Evolutionary conservation across 331 rosid species (phyloP).

Genomic region (Spiraea crenata): DNA sequence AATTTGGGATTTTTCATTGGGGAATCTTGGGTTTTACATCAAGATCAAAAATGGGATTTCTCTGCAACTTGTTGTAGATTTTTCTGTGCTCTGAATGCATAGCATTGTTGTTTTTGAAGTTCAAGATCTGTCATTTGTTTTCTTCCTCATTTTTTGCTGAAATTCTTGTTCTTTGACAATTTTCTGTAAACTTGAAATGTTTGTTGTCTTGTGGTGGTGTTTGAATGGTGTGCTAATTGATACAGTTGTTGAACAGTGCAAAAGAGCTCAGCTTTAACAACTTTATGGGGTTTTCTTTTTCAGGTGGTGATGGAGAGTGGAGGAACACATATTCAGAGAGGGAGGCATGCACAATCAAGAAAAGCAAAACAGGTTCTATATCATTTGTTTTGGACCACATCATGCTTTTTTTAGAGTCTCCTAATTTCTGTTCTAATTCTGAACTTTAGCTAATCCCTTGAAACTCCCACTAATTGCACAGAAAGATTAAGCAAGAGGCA

Average conservation of each 20-base stretch:
- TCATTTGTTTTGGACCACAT: slow-evolving; percentile 66
- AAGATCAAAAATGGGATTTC: slow-evolving; percentile 26
- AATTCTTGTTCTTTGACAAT: slow-evolving; percentile 13
- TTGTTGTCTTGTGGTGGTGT: slow-evolving; percentile 11
- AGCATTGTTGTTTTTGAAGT: slow-evolving; percentile 32
- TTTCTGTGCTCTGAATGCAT: slow-evolving; percentile 17
- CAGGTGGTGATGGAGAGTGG: slow-evolving; percentile 94
- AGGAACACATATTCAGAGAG: slow-evolving; percentile 68
- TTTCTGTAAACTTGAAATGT: slow-evolving; percentile 9
- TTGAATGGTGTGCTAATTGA: slow-evolving; percentile 40
- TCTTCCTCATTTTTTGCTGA: slow-evolving; percentile 34
- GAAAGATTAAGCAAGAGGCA: slow-evolving; percentile 67
- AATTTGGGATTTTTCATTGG: slow-evolving; percentile 33
- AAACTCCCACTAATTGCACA: slow-evolving; percentile 36
- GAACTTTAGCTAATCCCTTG: slow-evolving; percentile 24
- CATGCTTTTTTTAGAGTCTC: slow-evolving; percentile 28
- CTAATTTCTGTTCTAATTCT: slow-evolving; percentile 26
- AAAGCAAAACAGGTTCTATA: slow-evolving; percentile 89
- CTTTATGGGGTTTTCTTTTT: slow-evolving; percentile 61
- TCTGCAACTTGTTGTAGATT: slow-evolving; percentile 20
- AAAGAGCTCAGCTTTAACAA: slow-evolving; percentile 60
- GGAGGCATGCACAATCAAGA: slow-evolving; percentile 80
- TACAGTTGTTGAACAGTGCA: slow-evolving; percentile 42
- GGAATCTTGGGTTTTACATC: slow-evolving; percentile 22
- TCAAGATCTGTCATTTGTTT: slow-evolving; percentile 56